Base-by-base conservation (phyloP, 73 alveolate species). In the Strombidium stylifer region DNA sequence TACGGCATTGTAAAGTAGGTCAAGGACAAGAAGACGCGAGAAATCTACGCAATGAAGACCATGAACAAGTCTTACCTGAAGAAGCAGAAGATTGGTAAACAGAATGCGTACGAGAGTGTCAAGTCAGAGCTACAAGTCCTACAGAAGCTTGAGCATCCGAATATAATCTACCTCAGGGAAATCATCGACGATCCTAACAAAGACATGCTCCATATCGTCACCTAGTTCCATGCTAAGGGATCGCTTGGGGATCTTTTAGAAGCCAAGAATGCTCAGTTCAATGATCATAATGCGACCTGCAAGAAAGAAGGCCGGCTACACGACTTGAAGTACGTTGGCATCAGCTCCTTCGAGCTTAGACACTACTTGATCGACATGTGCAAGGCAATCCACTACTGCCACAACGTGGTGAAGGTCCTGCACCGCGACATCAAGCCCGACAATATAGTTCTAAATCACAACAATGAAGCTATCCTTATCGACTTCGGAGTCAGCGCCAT, bases 91-190 rank as follows among this genome's bases (percentile, higher is more conserved):
- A 60, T 60, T 58, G 42, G 57, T 11, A 40, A 40, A 21, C 28
- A 48, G 2, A 60, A 57, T 14, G 74, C 74, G 11, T 52, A 40
- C 2, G 74, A 60, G 23, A 60, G 42, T 16, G 74, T 60, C 39
- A 40, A 60, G 34, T 19, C 49, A 11, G 87, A 74, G 45, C 47
- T 74, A 2, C 81, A 57, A 2, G 64, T 74, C 36, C 21, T 74
- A 51, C 48, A 50, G 71, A 62, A 62, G 36, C 53, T 74, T 11
- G 74, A 74, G 26, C 79, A 78, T 35, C 89, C 89, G 8, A 56
- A 59, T 56, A 47, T 48, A 27, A 41, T 78, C 14, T 51, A 55
- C 50, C 27, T 78, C 12, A 47, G 47, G 21, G 89, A 78, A 14
- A 62, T 78, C 36, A 66, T 78, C 23, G 81, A 78, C 14, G 83